Evolutionary conservation across 164 flowering plant genomes (phyloP).

Genomic region (Platanus orientalis): DNA sequence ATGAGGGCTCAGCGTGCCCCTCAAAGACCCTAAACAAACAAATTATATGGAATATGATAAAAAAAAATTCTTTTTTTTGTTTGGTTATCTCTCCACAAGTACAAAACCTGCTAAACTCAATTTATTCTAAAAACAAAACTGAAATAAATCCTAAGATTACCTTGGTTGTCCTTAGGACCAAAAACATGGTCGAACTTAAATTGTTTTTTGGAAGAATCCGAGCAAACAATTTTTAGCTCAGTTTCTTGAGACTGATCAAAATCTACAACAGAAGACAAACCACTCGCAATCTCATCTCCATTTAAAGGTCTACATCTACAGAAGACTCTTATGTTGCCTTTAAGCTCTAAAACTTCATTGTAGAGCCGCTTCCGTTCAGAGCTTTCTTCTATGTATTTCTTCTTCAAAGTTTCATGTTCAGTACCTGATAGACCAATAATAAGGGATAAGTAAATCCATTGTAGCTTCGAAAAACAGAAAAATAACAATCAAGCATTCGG

Average conservation of each 20-base stretch:
- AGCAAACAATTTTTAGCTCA: slow-evolving; percentile 53
- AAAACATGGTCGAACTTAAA: slow-evolving; percentile 84
- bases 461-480: not conserved
- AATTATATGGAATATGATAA: too few relatives aligned
- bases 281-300: slow-evolving; percentile 48
- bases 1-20: too few relatives aligned
- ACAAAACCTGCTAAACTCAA: not conserved
- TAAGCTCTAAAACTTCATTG: slow-evolving; percentile 87
- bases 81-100: too few relatives aligned
- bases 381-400: slow-evolving; percentile 55
- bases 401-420: slow-evolving; percentile 43
- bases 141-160: slow-evolving; percentile 39
- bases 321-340: slow-evolving; percentile 86
- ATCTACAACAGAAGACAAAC: slow-evolving; percentile 51
- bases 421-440: slow-evolving; percentile 31
- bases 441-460: not conserved
- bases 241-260: slow-evolving; percentile 57
- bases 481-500: not conserved
- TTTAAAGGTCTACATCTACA: slow-evolving; percentile 87
- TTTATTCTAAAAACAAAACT: not conserved
- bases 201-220: slow-evolving; percentile 68
- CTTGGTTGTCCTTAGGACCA: slow-evolving; percentile 72
- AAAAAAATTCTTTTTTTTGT: too few relatives aligned
- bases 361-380: slow-evolving; percentile 65
- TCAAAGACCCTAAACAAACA: too few relatives aligned